Percentiles rank a stretch among this genome's conserved stretches.
phyloP scores from a whole-genome alignment of 306 rosid genomes.

The Lathyrus aphaca region DNA sequence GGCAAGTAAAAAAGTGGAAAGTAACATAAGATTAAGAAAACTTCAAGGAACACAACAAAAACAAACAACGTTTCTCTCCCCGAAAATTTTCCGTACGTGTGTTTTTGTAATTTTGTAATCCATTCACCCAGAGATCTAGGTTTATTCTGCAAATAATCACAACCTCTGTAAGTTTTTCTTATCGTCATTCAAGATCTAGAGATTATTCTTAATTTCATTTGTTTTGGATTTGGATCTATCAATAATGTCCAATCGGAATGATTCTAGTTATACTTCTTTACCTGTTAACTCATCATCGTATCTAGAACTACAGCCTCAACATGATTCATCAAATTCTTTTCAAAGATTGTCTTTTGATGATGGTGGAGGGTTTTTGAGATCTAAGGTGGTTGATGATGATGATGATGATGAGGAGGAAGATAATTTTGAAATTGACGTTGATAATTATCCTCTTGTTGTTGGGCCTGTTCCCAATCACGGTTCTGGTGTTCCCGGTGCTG shows the following conservation, averaged over 20 bases:
- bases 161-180: conserved; percentile 42
- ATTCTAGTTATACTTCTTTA: conserved; percentile 59
- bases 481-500: conserved; percentile 82
- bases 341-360: conserved; percentile 40
- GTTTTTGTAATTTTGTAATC: conserved; percentile 10
- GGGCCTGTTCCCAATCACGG: conserved; percentile 45
- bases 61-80: conserved; percentile 3
- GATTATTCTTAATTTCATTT: conserved; percentile 6
- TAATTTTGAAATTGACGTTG: conserved; percentile 59
- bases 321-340: conserved; percentile 38
- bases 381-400: conserved; percentile 41
- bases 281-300: conserved; percentile 52
- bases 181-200: conserved; percentile 39
- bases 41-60: not conserved
- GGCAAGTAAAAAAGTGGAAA: not conserved
- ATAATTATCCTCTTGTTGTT: conserved; percentile 63
- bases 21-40: not conserved
- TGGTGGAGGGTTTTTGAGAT: conserved; percentile 41
- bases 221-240: conserved; percentile 18
- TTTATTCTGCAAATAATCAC: not conserved
- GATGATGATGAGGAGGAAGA: conserved; percentile 54
- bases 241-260: conserved; percentile 44
- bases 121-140: conserved; percentile 66
- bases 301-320: conserved; percentile 68
- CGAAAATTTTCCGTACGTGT: conserved; percentile 1